phyloP scores from a whole-genome alignment of 163 green algal species.

The Chlorella variabilis region DNA sequence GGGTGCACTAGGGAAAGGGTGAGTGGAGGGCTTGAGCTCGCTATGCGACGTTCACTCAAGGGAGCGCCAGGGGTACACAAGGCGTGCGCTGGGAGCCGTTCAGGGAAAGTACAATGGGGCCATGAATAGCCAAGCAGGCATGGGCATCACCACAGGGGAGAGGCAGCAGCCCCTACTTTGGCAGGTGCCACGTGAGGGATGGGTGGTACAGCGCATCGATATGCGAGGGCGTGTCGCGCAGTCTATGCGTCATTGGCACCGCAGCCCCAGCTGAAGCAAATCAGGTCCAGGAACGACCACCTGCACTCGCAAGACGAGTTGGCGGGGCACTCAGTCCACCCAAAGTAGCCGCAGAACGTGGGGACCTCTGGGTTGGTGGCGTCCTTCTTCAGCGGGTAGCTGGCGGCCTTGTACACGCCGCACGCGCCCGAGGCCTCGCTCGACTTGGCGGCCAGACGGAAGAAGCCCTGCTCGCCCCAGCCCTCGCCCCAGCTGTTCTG shows the following conservation, averaged over 20 bases:
- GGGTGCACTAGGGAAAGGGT: too few relatives aligned
- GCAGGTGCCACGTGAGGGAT: too few relatives aligned
- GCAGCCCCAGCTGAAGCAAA: conserved; percentile 72
- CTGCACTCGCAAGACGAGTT: conserved; percentile 48
- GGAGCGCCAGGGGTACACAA: too few relatives aligned
- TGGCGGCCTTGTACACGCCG: conserved; percentile 86
- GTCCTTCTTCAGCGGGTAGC: conserved; percentile 84
- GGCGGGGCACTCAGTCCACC: conserved; percentile 57
- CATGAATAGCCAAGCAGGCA: too few relatives aligned
- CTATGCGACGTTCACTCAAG: too few relatives aligned
- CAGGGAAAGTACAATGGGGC: too few relatives aligned
- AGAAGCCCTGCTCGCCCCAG: conserved; percentile 70
- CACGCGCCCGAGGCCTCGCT: conserved; percentile 76
- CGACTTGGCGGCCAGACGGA: conserved; percentile 66
- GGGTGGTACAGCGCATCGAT: too few relatives aligned
- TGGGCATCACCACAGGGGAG: too few relatives aligned
- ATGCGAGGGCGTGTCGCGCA: too few relatives aligned
- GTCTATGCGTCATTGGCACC: conserved; percentile 9
- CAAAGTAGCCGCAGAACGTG: conserved; percentile 86
- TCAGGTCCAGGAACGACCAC: conserved; percentile 59
- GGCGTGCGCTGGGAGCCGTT: too few relatives aligned
- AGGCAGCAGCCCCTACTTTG: too few relatives aligned
- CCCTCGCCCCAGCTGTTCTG: conserved; percentile 86
- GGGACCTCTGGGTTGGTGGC: conserved; percentile 77
- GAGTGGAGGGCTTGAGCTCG: too few relatives aligned